These are phyloP conservation scores for Herpetospermum pedunculosum DNA, from an alignment of 306 rosid species.

Conservation along the genomic window DNA sequence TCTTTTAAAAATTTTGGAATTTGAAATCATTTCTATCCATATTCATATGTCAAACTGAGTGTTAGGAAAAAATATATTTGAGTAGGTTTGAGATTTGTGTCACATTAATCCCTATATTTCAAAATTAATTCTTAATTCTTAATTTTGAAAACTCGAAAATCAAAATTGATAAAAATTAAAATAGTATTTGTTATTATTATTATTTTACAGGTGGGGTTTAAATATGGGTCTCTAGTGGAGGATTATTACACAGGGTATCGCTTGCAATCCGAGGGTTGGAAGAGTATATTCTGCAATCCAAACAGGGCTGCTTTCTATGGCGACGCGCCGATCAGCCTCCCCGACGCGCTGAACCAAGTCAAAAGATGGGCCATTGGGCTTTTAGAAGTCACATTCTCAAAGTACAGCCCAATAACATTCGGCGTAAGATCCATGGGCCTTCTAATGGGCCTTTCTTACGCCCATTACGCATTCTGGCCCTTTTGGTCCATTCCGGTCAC, in stretches of 20 bases:
- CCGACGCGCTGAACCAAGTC: conserved; percentile 12
- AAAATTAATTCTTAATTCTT: too few species aligned
- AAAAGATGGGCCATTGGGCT: conserved; percentile 23
- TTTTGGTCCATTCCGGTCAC: conserved; percentile 20
- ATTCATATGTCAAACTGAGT: too few species aligned
- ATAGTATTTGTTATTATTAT: too few species aligned
- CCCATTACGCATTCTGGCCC: conserved; percentile 15
- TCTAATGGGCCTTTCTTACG: conserved; percentile 21
- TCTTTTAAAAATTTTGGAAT: too few species aligned
- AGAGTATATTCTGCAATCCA: conserved; percentile 21
- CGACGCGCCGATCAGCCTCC: conserved; percentile 21
- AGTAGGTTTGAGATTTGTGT: too few species aligned
- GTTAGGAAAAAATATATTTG: too few species aligned
- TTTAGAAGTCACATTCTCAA: conserved; percentile 16
- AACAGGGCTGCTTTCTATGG: conserved; percentile 22
- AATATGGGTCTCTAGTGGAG: conserved; percentile 29
- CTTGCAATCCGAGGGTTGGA: conserved; percentile 29
- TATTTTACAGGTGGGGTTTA: conserved; percentile 29
- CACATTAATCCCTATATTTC: too few species aligned
- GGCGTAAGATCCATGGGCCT: conserved; percentile 16
- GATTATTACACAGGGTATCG: conserved; percentile 15
- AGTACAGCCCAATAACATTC: conserved; percentile 14
- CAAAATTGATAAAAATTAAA: too few species aligned
- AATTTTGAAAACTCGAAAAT: too few species aligned
- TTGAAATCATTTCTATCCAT: too few species aligned